Percentiles rank a stretch among this genome's conserved stretches.
These are phyloP conservation scores for Ogataea degrootiae DNA, from an alignment of 805 yeast genomes.

Conservation along the genomic window DNA sequence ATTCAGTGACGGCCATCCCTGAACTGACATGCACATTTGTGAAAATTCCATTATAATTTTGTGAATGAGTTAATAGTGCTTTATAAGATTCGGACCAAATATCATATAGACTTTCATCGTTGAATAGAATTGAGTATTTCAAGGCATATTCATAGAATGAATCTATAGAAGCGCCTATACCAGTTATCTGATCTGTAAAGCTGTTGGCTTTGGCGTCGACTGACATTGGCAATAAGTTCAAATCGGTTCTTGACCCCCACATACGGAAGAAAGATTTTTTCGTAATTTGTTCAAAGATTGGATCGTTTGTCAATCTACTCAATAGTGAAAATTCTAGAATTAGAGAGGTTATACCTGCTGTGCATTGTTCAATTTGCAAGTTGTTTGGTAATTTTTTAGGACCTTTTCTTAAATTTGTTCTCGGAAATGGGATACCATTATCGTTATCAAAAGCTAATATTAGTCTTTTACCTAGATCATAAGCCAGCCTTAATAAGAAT, in stretches of 20 bases:
- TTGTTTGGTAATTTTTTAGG: constrained; percentile 37
- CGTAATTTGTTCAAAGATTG: constrained; percentile 59
- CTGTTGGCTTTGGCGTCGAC: constrained; percentile 38
- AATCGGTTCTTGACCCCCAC: constrained; percentile 60
- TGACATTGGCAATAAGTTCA: constrained; percentile 75
- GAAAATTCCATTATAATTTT: constrained; percentile 30
- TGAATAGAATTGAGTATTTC: constrained; percentile 69
- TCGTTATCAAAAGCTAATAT: constrained; percentile 65
- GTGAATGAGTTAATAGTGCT: constrained; percentile 52
- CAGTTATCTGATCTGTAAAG: constrained; percentile 61
- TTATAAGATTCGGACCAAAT: constrained; percentile 61
- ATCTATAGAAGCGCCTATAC: constrained; percentile 89
- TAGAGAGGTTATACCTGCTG: constrained; percentile 85
- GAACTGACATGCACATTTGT: constrained; percentile 49
- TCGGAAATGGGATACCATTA: constrained; percentile 69
- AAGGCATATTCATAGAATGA: constrained; percentile 87
- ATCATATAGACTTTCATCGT: constrained; percentile 44
- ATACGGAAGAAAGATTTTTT: constrained; percentile 59
- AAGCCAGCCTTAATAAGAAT: constrained; percentile 63
- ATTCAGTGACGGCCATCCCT: constrained; percentile 48
- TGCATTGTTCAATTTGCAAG: constrained; percentile 63
- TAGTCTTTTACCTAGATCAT: constrained; percentile 68
- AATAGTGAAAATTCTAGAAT: constrained; percentile 75
- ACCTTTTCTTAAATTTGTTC: constrained; percentile 64
- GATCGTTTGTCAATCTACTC: constrained; percentile 71